Conservation (phyloP, 1,284 basidiomycete genomes). For the Leccinum pachyderme region DNA sequence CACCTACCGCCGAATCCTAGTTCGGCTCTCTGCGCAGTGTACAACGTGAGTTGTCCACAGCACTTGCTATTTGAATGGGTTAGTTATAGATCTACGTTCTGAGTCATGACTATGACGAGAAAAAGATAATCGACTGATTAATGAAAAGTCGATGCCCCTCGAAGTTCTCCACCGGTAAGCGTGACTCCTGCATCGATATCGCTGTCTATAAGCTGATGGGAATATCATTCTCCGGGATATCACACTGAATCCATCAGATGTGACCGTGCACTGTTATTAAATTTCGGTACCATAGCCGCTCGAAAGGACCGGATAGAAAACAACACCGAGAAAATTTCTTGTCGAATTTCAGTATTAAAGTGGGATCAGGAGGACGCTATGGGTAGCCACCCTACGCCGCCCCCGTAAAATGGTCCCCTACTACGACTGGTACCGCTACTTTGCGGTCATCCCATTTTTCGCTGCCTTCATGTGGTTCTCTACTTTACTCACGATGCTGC, state of each 20-base stretch:
- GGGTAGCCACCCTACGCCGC: not conserved
- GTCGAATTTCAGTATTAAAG: constrained; percentile 11
- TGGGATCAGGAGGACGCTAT: not conserved
- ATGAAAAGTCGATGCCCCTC: not conserved
- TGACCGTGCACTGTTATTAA: not conserved
- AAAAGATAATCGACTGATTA: not conserved
- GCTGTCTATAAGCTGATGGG: not conserved
- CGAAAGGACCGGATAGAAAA: not conserved
- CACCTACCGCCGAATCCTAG: not conserved
- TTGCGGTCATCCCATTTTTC: constrained; percentile 62
- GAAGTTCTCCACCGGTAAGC: not conserved
- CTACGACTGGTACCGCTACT: constrained; percentile 45
- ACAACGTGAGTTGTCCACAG: not conserved
- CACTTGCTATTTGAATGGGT: not conserved
- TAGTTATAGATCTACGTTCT: not conserved
- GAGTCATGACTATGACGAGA: not conserved
- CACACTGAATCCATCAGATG: not conserved
- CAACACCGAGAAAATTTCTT: not conserved
- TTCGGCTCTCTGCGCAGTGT: not conserved
- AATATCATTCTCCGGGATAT: not conserved
- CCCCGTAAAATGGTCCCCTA: constrained; percentile 15
- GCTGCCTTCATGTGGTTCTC: constrained; percentile 63
- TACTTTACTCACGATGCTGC: constrained; percentile 62
- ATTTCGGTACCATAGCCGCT: not conserved
- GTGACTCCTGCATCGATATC: not conserved